A percentile compares a stretch with the other conserved stretches of the same genome.
Evolutionary conservation across 176 grass and related monocot genomes (phyloP).

Genomic region (Carex scoparia): DNA sequence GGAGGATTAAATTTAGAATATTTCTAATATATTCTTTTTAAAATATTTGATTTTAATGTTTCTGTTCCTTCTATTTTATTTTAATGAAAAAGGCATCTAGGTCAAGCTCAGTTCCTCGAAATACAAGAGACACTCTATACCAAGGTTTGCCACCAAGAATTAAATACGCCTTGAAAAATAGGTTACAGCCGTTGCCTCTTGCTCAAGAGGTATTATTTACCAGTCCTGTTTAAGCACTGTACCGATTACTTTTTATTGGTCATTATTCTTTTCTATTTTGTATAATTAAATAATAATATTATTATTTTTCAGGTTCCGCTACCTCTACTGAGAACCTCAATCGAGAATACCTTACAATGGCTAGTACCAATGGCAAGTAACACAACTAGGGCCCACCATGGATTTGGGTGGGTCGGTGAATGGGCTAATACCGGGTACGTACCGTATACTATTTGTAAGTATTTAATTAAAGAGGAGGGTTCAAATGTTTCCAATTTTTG

Average conservation of each 20-base stretch:
- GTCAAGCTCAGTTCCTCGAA: conserved; percentile 59
- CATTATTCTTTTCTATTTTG: neutral
- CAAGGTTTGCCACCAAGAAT: conserved; percentile 70
- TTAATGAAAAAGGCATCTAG: conserved; percentile 57
- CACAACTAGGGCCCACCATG: conserved; percentile 56
- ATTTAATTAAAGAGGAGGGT: neutral
- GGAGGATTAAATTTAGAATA: neutral
- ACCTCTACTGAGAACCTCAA: conserved; percentile 49
- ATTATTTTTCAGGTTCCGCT: conserved; percentile 44
- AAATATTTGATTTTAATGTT: neutral
- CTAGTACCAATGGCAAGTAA: conserved; percentile 80
- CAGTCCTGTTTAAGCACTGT: neutral
- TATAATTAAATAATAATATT: neutral
- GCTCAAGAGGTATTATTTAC: conserved; percentile 56
- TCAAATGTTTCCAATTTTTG: too few relatives aligned
- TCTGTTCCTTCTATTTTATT: neutral
- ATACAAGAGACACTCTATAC: conserved; percentile 74
- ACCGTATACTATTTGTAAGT: neutral
- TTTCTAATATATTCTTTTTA: neutral
- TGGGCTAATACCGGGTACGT: conserved; percentile 77
- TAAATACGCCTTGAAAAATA: conserved; percentile 55
- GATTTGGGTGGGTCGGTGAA: conserved; percentile 69
- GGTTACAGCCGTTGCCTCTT: conserved; percentile 44
- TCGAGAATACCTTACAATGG: conserved; percentile 82
- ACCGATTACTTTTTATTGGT: neutral